Evolutionary conservation across 176 grass and related monocot species (phyloP).

Genomic region (Aechmea fasciata): DNA sequence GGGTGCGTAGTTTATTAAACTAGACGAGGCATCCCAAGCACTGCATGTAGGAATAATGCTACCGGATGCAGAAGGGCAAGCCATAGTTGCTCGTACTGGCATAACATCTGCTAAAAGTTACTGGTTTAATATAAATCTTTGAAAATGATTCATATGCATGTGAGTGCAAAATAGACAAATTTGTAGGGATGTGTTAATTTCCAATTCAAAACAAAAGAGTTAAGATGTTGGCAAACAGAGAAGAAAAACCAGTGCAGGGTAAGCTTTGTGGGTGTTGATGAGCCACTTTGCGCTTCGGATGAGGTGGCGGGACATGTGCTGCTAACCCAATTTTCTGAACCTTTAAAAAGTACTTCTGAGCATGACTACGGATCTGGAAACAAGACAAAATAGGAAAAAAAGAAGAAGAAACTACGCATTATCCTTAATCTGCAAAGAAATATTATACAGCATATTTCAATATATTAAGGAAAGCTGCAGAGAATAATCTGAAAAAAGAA

Average conservation of each 20-base stretch:
- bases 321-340: slow-evolving; percentile 69
- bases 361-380: slow-evolving; percentile 87
- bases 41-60: slow-evolving; percentile 6
- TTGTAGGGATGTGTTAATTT: neutral
- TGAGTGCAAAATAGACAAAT: neutral
- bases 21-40: slow-evolving; percentile 31
- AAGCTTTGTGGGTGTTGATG: slow-evolving; percentile 22
- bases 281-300: slow-evolving; percentile 34
- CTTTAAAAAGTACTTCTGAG: slow-evolving; percentile 94
- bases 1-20: slow-evolving; percentile 13
- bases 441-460: neutral
- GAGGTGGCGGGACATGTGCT: slow-evolving; percentile 56
- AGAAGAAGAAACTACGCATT: neutral
- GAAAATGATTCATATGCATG: neutral
- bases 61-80: slow-evolving; percentile 12
- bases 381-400: neutral
- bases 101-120: slow-evolving; percentile 19
- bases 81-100: slow-evolving; percentile 16
- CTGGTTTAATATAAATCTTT: neutral
- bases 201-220: neutral
- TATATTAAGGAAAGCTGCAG: too few relatives aligned
- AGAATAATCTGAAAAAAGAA: too few relatives aligned
- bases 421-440: neutral
- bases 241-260: slow-evolving; percentile 5
- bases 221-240: neutral